These are phyloP conservation scores for Suillus clintonianus DNA, from an alignment of 768 basidiomycete species.

Conservation along the genomic window DNA sequence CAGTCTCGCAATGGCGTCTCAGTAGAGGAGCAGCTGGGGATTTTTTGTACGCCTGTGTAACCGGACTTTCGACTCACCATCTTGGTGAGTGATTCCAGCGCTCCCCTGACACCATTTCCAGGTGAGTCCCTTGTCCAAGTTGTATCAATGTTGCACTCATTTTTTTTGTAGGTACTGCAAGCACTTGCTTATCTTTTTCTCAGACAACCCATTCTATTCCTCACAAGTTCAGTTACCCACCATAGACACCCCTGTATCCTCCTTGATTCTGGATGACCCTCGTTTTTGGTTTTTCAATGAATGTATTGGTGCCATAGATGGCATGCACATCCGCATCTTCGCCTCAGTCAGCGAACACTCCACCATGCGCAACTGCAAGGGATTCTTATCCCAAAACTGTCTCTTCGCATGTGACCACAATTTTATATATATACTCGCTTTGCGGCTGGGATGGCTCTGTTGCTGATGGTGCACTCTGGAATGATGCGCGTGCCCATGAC, in stretches of 20 bases:
- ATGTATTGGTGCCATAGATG: conserved; percentile 13
- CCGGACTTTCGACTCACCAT: conserved; percentile 6
- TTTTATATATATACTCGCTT: conserved; percentile 12
- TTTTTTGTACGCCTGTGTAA: conserved; percentile 15
- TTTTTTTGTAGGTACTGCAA: conserved; percentile 14
- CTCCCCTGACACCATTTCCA: neutral
- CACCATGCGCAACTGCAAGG: conserved; percentile 15
- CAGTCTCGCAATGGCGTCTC: conserved; percentile 1
- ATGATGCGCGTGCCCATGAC: conserved; percentile 6
- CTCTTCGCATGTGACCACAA: conserved; percentile 19
- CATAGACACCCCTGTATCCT: neutral
- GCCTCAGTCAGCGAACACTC: neutral
- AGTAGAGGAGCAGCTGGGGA: conserved; percentile 10
- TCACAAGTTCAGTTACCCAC: conserved; percentile 1
- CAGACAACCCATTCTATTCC: conserved; percentile 2
- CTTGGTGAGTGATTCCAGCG: conserved; percentile 13
- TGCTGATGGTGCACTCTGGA: conserved; percentile 13
- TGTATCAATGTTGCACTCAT: too few species aligned
- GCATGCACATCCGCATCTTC: neutral
- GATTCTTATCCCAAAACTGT: conserved; percentile 19
- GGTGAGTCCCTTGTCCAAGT: neutral
- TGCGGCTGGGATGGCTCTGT: conserved; percentile 18
- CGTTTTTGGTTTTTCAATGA: conserved; percentile 3
- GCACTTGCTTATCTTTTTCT: conserved; percentile 8
- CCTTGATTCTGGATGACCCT: neutral